phyloP scores from a whole-genome alignment of 768 basidiomycete genomes.

The Lentinula raphanica region DNA sequence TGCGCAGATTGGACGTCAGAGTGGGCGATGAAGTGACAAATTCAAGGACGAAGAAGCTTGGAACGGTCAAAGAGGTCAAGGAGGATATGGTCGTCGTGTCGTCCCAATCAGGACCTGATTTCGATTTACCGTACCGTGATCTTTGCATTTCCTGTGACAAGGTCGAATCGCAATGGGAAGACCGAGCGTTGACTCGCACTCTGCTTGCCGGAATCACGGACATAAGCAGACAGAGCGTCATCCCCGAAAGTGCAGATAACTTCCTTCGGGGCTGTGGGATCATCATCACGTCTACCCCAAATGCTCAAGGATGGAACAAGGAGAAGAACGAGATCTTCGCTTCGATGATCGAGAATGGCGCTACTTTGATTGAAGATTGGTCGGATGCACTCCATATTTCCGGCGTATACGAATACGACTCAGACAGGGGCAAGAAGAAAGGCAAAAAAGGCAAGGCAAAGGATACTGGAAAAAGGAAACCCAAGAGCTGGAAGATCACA shows the following conservation, averaged over 20 bases:
- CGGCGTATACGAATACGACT: not conserved
- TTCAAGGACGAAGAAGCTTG: not conserved
- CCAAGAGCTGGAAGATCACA: conserved; percentile 43
- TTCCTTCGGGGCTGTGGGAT: conserved; percentile 1
- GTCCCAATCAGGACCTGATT: not conserved
- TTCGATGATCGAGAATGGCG: conserved; percentile 1
- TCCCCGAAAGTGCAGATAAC: not conserved
- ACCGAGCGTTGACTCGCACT: not conserved
- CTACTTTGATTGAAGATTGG: conserved; percentile 5
- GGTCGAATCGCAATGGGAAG: conserved; percentile 1
- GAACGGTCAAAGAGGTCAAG: not conserved
- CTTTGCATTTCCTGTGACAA: not conserved
- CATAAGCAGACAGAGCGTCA: not conserved
- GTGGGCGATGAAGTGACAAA: not conserved
- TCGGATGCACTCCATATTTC: not conserved
- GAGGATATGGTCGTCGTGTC: not conserved
- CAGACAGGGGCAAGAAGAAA: not conserved
- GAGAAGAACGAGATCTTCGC: not conserved
- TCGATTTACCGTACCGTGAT: not conserved
- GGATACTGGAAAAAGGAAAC: not conserved
- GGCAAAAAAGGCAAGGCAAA: not conserved
- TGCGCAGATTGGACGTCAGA: conserved; percentile 2
- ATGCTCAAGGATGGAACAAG: not conserved
- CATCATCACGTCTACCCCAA: not conserved
- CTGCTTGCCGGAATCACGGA: not conserved